Evolutionary conservation across 192 early-diverging fungal genomes (phyloP), one percentile per base, ranked within the genome.

Genomic region (Physocladia obscura): DNA sequence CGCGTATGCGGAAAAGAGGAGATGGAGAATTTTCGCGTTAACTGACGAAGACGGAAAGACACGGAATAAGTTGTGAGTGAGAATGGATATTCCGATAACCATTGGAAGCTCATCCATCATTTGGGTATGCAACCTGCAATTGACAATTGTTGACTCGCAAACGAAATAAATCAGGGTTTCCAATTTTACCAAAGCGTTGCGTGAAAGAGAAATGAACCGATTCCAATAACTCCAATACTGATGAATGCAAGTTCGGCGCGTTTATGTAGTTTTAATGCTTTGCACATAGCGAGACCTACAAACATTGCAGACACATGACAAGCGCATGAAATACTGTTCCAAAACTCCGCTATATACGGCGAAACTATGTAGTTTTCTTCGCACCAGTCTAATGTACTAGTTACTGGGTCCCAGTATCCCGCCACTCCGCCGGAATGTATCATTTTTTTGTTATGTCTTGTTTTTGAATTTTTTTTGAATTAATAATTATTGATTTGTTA

Each of bases 101-200:
- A 84, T 93, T 47, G 92, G 92, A 34, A 93, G 76, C 77, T 93
- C 92, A 75, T 93, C 92, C 67, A 58, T 58, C 57, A 58, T 58
- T 22, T 58, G 57, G 4, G 57, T 22, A 13, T 22, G 15, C 26
- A 32, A 58, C 57, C 57, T 58, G 24, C 21, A 32, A 17, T 58
- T 17, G 17, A 11, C 15, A 17, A 34, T 26, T 17, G n/a, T n/a
- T n/a, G n/a, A n/a, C n/a, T n/a, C n/a, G n/a, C n/a, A n/a, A n/a
- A n/a, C n/a, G n/a, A n/a, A n/a, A n/a, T n/a, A n/a, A n/a, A n/a
- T n/a, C n/a, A n/a, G n/a, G n/a, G n/a, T n/a, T n/a, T n/a, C n/a
- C n/a, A n/a, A n/a, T n/a, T n/a, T n/a, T n/a, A n/a, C 60, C 40
- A 48, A 4, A 62, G 27, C n/a, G 60, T 47, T 11, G 19, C 40